phyloP scores from a whole-genome alignment of 2,329 filamentous ascomycete genomes.

The Colletotrichum lini region DNA sequence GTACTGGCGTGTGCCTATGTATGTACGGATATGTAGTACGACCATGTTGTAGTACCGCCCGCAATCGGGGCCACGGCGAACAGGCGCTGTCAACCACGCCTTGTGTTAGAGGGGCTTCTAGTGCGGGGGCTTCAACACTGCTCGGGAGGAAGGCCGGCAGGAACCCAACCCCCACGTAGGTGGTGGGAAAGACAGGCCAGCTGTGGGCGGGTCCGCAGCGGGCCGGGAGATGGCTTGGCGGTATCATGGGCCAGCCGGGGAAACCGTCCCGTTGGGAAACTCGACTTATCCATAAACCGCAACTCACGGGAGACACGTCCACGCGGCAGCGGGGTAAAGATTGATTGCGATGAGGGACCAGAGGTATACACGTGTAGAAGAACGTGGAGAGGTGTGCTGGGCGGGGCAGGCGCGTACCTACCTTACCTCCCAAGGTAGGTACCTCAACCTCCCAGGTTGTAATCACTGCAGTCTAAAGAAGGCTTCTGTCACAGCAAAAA shows the following conservation, averaged over 20 bases:
- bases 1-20: neutral
- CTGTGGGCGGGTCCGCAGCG: constrained; percentile 1
- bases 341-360: neutral
- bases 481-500: neutral
- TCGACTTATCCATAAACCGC: neutral
- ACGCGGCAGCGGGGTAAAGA: neutral
- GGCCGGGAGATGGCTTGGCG: constrained; percentile 14
- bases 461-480: neutral
- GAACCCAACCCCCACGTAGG: neutral
- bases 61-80: neutral
- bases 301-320: neutral
- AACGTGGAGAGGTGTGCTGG: neutral
- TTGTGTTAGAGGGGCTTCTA: neutral
- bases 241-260: constrained; percentile 4
- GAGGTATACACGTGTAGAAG: neutral
- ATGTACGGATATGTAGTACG: too few relatives aligned
- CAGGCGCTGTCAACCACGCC: constrained; percentile 8
- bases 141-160: constrained; percentile 13
- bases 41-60: neutral
- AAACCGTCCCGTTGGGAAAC: neutral
- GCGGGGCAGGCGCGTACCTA: neutral
- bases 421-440: too few relatives aligned
- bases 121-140: constrained; percentile 5
- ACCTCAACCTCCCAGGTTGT: constrained; percentile 4
- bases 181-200: neutral